phyloP scores from a whole-genome alignment of 306 rosid genomes.

The Dryas drummondii region DNA sequence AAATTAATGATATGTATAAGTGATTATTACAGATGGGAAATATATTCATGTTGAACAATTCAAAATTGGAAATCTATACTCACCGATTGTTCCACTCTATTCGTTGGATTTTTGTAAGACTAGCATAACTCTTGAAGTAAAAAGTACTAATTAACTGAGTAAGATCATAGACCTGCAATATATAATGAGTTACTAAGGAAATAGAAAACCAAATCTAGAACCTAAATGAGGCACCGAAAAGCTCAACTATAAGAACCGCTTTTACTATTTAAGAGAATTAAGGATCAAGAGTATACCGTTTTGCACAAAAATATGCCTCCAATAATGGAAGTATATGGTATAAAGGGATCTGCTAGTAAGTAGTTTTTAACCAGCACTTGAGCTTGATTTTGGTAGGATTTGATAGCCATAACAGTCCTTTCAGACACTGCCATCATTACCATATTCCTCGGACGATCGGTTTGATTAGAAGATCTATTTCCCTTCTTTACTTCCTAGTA shows the following conservation, averaged over 20 bases:
- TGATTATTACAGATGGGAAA: neutral
- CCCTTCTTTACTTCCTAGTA: slow-evolving; percentile 21
- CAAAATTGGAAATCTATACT: slow-evolving; percentile 20
- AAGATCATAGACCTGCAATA: slow-evolving; percentile 49
- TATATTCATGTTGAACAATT: neutral
- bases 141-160: slow-evolving; percentile 49
- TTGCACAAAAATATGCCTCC: slow-evolving; percentile 56
- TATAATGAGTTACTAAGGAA: slow-evolving; percentile 8
- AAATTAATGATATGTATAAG: slow-evolving; percentile 23
- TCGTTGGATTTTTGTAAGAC: slow-evolving; percentile 58
- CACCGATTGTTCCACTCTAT: slow-evolving; percentile 64
- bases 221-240: neutral
- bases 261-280: neutral
- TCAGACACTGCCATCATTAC: slow-evolving; percentile 29
- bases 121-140: slow-evolving; percentile 49
- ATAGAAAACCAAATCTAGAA: neutral
- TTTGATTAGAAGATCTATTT: slow-evolving; percentile 12
- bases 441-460: slow-evolving; percentile 20
- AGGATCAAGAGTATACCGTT: slow-evolving; percentile 34
- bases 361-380: slow-evolving; percentile 38
- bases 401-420: slow-evolving; percentile 41
- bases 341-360: slow-evolving; percentile 43
- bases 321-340: slow-evolving; percentile 49
- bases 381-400: slow-evolving; percentile 59
- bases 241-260: neutral